Evolutionary conservation across 2,329 filamentous ascomycete genomes (phyloP).

Genomic region (Sarocladiaceae sp.): DNA sequence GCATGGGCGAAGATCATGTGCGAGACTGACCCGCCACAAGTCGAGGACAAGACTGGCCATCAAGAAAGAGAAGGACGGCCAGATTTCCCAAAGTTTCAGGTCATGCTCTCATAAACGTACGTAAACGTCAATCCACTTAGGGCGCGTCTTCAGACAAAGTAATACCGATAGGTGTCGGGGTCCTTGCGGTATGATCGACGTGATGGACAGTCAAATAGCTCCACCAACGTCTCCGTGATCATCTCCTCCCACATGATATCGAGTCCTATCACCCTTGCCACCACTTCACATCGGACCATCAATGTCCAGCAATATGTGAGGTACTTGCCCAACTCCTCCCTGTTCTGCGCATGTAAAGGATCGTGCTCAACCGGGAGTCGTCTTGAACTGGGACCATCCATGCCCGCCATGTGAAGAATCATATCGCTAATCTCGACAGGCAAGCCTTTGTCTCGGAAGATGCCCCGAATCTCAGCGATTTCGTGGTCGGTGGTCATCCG

Average conservation of each 20-base stretch:
- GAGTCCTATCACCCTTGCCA: conserved; percentile 16
- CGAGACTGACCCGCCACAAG: too few species aligned
- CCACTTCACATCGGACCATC: conserved; percentile 19
- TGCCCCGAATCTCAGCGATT: conserved; percentile 8
- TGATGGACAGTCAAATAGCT: conserved; percentile 1
- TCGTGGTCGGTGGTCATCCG: conserved; percentile 8
- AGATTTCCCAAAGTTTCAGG: too few species aligned
- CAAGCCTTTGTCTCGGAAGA: conserved; percentile 12
- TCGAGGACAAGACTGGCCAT: too few species aligned
- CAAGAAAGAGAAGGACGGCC: too few species aligned
- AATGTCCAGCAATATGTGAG: conserved; percentile 21
- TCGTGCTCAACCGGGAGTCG: conserved; percentile 14
- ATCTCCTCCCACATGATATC: conserved; percentile 8
- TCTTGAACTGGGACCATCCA: conserved; percentile 5
- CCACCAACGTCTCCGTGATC: background rate
- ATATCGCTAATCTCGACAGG: conserved; percentile 14
- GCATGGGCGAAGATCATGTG: too few species aligned
- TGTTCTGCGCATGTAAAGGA: conserved; percentile 16
- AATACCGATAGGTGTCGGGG: background rate
- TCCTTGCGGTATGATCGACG: background rate
- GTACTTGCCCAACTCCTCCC: conserved; percentile 18
- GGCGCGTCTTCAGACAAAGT: too few species aligned
- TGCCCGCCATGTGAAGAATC: conserved; percentile 13
- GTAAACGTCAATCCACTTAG: too few species aligned
- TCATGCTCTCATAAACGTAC: too few species aligned